These are phyloP conservation scores for Pugionium cornutum DNA, from an alignment of 345 rosid species.

Conservation along the genomic window DNA sequence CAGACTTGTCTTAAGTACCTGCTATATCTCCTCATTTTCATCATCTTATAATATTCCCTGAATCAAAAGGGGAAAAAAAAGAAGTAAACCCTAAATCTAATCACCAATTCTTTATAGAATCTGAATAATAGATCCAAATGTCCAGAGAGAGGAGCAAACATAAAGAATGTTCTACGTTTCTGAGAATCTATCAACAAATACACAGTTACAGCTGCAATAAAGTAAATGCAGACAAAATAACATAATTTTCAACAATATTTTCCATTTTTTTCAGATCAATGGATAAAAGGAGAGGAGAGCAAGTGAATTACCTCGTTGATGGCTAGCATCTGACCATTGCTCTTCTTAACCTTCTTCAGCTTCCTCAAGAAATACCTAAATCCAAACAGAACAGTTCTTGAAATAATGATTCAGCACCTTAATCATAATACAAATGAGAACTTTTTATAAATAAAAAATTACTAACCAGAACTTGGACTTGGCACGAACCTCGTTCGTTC, in stretches of 20 bases:
- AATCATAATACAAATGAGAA: not conserved
- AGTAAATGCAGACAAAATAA: too few species aligned
- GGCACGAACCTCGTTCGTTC: slow-evolving; percentile 58
- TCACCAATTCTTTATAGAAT: not conserved
- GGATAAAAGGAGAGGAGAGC: too few species aligned
- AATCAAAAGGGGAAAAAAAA: not conserved
- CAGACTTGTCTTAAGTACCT: slow-evolving; percentile 38
- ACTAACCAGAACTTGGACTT: slow-evolving; percentile 66
- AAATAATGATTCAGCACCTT: not conserved
- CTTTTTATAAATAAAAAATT: not conserved
- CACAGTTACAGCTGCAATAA: too few species aligned
- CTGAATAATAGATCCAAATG: not conserved
- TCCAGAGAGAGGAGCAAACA: too few species aligned
- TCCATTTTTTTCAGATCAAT: too few species aligned
- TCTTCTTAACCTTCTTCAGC: slow-evolving; percentile 52
- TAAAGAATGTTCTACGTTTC: too few species aligned
- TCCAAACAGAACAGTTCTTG: not conserved
- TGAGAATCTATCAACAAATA: too few species aligned
- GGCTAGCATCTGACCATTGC: slow-evolving; percentile 54
- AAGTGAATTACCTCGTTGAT: slow-evolving; percentile 45
- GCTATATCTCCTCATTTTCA: slow-evolving; percentile 43
- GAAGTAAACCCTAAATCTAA: not conserved
- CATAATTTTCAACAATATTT: too few species aligned
- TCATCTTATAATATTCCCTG: slow-evolving; percentile 18
- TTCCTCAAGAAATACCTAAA: slow-evolving; percentile 50